Conservation (phyloP, 805 yeast species). For the Kluyveromyces nonfermentans region DNA sequence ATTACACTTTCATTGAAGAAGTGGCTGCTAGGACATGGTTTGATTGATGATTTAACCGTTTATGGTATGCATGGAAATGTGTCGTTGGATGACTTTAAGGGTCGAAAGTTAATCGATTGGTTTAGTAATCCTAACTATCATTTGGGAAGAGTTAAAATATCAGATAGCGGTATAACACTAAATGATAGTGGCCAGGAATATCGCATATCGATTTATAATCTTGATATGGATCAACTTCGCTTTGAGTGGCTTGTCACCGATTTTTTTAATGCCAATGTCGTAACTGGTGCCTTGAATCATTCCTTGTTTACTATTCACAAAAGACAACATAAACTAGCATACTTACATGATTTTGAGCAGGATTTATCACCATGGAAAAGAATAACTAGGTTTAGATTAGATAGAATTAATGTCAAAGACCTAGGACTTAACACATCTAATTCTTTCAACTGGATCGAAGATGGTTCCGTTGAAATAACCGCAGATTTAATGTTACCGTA, state of each 20-base stretch:
- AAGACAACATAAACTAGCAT: conserved; percentile 50
- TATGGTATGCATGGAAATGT: conserved; percentile 79
- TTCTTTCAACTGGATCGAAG: conserved; percentile 61
- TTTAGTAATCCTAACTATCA: conserved; percentile 32
- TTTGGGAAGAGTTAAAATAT: conserved; percentile 34
- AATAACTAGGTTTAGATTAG: conserved; percentile 38
- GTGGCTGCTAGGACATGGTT: conserved; percentile 84
- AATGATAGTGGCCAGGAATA: conserved; percentile 16
- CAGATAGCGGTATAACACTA: conserved; percentile 23
- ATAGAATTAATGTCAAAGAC: conserved; percentile 31
- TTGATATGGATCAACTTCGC: conserved; percentile 54
- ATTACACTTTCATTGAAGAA: conserved; percentile 70
- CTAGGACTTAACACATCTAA: conserved; percentile 28
- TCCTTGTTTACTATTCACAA: conserved; percentile 71
- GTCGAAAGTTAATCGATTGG: conserved; percentile 21
- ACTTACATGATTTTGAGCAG: conserved; percentile 31
- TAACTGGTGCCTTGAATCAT: conserved; percentile 66
- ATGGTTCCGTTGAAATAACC: conserved; percentile 58
- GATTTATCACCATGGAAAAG: conserved; percentile 40
- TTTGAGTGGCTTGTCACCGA: conserved; percentile 53
- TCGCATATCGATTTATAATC: conserved; percentile 50
- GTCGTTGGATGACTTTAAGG: conserved; percentile 42
- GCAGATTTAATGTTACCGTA: conserved; percentile 69
- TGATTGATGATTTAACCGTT: conserved; percentile 67
- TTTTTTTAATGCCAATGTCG: conserved; percentile 57